Conservation (phyloP, 192 early-diverging fungal species). For the Backusella circina region DNA sequence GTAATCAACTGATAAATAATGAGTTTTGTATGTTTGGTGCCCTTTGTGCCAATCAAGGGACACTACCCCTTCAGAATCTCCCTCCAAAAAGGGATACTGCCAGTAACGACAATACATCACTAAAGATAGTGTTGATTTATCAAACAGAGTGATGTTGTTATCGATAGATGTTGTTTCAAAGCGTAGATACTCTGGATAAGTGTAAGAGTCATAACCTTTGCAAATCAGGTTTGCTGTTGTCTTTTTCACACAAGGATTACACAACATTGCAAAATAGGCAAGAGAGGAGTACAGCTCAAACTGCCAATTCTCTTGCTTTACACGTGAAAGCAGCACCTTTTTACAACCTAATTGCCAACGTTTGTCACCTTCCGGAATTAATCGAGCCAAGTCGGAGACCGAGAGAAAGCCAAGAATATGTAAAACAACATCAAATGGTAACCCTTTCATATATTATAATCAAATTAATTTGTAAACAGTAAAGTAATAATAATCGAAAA, state of each 20-base stretch:
- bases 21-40: neutral
- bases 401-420: neutral
- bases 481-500: neutral
- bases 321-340: neutral
- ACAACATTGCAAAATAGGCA: conserved; percentile 6
- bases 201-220: neutral
- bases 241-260: neutral
- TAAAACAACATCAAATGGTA: conserved; percentile 1
- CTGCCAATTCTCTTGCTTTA: neutral
- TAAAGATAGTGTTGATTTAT: neutral
- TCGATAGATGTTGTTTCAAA: neutral
- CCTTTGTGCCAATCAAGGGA: neutral
- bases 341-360: neutral
- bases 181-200: neutral
- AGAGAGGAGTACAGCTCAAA: neutral
- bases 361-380: neutral
- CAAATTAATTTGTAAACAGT: neutral
- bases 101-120: neutral
- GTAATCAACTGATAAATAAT: neutral
- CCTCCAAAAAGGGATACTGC: neutral
- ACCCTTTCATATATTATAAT: neutral
- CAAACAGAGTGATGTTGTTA: neutral
- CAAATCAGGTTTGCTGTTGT: neutral
- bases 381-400: neutral
- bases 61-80: neutral